Evolutionary conservation across 2,329 filamentous ascomycete genomes (phyloP).

Genomic region (Fusarium equiseti): DNA sequence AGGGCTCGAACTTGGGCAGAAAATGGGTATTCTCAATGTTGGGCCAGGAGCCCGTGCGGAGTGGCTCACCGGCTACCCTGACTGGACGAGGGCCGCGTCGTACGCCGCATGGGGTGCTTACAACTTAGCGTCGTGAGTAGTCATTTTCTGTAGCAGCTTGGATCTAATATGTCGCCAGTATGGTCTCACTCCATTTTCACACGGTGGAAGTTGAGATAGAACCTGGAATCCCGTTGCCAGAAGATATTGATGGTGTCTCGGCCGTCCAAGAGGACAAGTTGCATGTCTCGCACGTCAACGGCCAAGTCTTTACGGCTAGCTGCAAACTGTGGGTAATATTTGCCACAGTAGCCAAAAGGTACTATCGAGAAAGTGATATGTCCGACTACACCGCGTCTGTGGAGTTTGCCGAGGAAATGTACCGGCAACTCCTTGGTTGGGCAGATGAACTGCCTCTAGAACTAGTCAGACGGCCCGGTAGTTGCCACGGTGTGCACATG

Average conservation of each 20-base stretch:
- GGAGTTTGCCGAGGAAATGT: not conserved
- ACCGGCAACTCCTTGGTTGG: not conserved
- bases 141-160: accelerated
- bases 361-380: accelerated
- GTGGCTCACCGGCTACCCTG: not conserved
- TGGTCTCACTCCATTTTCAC: not conserved
- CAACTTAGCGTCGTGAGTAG: not conserved
- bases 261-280: not conserved
- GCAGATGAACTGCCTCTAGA: not conserved
- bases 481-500: not conserved
- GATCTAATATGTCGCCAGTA: not conserved
- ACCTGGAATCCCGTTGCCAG: not conserved
- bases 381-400: no score
- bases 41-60: not conserved
- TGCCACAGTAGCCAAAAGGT: accelerated
- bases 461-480: not conserved
- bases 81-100: not conserved
- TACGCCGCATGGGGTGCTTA: not conserved
- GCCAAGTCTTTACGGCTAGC: not conserved
- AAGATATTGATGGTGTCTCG: not conserved
- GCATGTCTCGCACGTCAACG: accelerated
- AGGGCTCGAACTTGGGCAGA: not conserved
- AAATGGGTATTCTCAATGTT: not conserved
- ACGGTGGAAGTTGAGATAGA: accelerated
- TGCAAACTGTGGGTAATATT: not conserved